A percentile compares a stretch with the other conserved stretches of the same genome.
phyloP scores from a whole-genome alignment of 192 early-diverging fungal genomes.

The Diversispora epigaea region DNA sequence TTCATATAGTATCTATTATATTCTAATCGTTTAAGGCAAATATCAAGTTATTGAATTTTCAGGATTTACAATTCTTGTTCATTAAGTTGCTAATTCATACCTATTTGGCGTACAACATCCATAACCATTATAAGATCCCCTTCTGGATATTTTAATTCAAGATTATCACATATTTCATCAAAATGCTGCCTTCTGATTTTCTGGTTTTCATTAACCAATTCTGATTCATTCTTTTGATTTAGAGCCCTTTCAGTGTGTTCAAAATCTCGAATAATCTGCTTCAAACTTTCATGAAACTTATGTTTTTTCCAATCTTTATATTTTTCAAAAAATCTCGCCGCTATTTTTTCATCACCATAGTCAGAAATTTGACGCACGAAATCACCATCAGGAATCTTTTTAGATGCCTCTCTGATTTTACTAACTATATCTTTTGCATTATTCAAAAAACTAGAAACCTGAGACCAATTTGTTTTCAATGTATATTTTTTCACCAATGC shows the following conservation, averaged over 20 bases:
- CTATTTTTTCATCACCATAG: neutral
- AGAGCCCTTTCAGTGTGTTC: neutral
- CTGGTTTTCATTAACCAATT: neutral
- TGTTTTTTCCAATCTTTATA: conserved; percentile 17
- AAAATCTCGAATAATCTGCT: neutral
- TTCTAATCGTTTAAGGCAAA: neutral
- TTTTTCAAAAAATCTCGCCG: neutral
- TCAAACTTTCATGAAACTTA: neutral
- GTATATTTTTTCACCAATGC: too few species aligned
- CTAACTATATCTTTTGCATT: neutral
- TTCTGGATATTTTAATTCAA: neutral
- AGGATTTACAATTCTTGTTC: neutral
- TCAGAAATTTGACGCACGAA: neutral
- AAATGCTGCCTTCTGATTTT: neutral
- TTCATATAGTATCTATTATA: too few species aligned
- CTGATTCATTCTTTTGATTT: neutral
- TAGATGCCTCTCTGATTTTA: neutral
- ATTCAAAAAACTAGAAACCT: too few species aligned
- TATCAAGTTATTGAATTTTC: neutral
- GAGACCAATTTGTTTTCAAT: too few species aligned
- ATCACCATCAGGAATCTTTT: neutral
- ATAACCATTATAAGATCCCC: conserved; percentile 2
- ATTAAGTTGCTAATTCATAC: neutral
- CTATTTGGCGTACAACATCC: neutral
- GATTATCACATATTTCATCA: neutral